Evolutionary conservation across 345 rosid species (phyloP).

Genomic region (Camelina hispida): DNA sequence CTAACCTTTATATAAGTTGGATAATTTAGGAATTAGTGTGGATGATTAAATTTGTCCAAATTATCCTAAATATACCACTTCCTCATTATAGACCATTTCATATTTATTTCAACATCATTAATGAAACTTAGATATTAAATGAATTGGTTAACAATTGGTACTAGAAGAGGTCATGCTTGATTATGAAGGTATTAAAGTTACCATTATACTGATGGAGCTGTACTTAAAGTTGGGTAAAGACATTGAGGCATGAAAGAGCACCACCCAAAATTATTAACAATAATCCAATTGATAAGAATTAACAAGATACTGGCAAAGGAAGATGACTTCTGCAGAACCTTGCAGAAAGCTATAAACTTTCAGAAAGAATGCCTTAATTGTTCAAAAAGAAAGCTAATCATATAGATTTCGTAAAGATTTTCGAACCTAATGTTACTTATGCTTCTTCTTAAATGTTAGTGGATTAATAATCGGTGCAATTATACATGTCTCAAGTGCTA

Average conservation of each 20-base stretch:
- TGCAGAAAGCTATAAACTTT: not conserved
- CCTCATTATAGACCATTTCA: not conserved
- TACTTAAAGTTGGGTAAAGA: not conserved
- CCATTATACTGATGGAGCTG: not conserved
- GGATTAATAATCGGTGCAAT: slow-evolving; percentile 11
- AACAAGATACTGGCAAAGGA: not conserved
- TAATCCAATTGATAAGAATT: not conserved
- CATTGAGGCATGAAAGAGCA: not conserved
- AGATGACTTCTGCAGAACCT: not conserved
- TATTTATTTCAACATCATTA: not conserved
- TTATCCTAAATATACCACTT: not conserved
- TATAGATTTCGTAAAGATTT: not conserved
- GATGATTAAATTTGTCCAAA: not conserved
- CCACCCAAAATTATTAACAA: not conserved
- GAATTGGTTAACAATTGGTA: not conserved
- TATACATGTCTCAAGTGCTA: slow-evolving; percentile 10
- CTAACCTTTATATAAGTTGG: too few relatives aligned
- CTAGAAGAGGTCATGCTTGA: not conserved
- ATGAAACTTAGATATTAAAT: not conserved
- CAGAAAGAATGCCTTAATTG: slow-evolving; percentile 8
- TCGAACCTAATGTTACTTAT: not conserved
- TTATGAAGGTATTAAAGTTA: not conserved
- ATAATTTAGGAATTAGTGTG: too few relatives aligned
- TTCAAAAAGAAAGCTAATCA: slow-evolving; percentile 15
- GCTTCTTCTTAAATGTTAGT: not conserved